phyloP scores from a whole-genome alignment of 2,329 filamentous ascomycete species.

The Colletotrichum ledebouriae region DNA sequence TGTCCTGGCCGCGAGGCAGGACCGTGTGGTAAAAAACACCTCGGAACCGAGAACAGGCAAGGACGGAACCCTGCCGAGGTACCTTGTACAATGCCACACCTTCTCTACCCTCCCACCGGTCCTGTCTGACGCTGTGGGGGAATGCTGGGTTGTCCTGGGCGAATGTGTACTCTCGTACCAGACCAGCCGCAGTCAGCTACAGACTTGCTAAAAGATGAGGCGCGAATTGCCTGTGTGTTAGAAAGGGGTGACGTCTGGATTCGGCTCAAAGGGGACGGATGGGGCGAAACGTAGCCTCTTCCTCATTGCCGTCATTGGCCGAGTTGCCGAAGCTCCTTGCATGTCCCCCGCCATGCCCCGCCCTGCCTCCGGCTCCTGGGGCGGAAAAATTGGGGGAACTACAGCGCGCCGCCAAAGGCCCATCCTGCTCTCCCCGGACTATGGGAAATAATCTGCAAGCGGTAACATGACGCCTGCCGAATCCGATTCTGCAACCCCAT shows the following conservation, averaged over 20 bases:
- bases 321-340: slow-evolving; percentile 57
- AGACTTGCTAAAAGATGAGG: background rate
- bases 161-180: background rate
- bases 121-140: slow-evolving; percentile 11
- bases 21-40: slow-evolving; percentile 39
- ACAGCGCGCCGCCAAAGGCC: slow-evolving; percentile 1
- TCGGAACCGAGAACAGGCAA: slow-evolving; percentile 33
- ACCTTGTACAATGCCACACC: slow-evolving; percentile 23
- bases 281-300: slow-evolving; percentile 38
- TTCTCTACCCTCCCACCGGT: slow-evolving; percentile 11
- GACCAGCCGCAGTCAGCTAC: background rate
- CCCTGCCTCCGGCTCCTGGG: slow-evolving; percentile 26
- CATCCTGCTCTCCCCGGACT: slow-evolving; percentile 22
- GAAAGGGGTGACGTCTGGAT: slow-evolving; percentile 42
- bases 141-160: slow-evolving; percentile 14
- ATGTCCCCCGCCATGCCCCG: slow-evolving; percentile 41
- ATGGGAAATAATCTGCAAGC: slow-evolving; percentile 33
- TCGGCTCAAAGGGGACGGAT: slow-evolving; percentile 55
- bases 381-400: slow-evolving; percentile 3
- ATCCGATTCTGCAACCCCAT: slow-evolving; percentile 29
- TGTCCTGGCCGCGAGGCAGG: slow-evolving; percentile 11
- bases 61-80: slow-evolving; percentile 28
- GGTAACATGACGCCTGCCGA: slow-evolving; percentile 34
- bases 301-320: slow-evolving; percentile 59
- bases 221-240: background rate